Evolutionary conservation across 2,329 filamentous ascomycete genomes (phyloP).

Genomic region (Claviceps purpurea): DNA sequence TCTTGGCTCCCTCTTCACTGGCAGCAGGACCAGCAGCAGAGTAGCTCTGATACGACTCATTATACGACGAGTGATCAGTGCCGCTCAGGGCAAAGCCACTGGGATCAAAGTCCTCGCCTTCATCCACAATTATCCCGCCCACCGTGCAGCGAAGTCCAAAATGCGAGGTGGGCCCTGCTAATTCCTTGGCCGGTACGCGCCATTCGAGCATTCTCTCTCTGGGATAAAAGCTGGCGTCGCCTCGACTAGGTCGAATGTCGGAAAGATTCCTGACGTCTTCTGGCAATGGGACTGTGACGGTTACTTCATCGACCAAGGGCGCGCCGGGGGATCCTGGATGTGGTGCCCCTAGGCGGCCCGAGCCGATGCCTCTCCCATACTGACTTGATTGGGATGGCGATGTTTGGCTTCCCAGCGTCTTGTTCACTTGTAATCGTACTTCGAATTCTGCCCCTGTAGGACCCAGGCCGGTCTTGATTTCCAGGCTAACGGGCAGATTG

Average conservation of each 20-base stretch:
- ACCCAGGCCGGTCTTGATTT: conserved; percentile 72
- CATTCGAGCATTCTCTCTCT: conserved; percentile 66
- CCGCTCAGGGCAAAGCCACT: conserved; percentile 35
- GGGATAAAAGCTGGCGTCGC: conserved; percentile 71
- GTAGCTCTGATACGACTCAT: conserved; percentile 41
- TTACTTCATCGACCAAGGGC: conserved; percentile 60
- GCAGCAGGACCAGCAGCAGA: conserved; percentile 11
- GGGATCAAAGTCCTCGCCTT: conserved; percentile 34
- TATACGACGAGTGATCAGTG: conserved; percentile 34
- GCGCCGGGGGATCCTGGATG: conserved; percentile 42
- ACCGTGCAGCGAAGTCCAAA: conserved; percentile 72
- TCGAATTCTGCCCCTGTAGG: conserved; percentile 72
- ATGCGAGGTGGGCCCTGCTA: conserved; percentile 50
- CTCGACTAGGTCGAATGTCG: conserved; percentile 67
- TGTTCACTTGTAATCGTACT: conserved; percentile 61
- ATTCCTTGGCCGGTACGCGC: conserved; percentile 67
- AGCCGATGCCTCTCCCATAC: conserved; percentile 29
- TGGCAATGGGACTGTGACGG: conserved; percentile 67
- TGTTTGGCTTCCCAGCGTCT: conserved; percentile 38
- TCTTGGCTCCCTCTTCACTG: conserved; percentile 20
- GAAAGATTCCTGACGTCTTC: conserved; percentile 66
- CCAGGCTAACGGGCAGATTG: conserved; percentile 68
- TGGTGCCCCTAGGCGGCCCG: conserved; percentile 25
- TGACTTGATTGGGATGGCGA: conserved; percentile 20
- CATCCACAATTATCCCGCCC: conserved; percentile 45